Evolutionary conservation across 2,329 filamentous ascomycete species (phyloP).

Genomic region (Ophidiomyces ophidiicola): DNA sequence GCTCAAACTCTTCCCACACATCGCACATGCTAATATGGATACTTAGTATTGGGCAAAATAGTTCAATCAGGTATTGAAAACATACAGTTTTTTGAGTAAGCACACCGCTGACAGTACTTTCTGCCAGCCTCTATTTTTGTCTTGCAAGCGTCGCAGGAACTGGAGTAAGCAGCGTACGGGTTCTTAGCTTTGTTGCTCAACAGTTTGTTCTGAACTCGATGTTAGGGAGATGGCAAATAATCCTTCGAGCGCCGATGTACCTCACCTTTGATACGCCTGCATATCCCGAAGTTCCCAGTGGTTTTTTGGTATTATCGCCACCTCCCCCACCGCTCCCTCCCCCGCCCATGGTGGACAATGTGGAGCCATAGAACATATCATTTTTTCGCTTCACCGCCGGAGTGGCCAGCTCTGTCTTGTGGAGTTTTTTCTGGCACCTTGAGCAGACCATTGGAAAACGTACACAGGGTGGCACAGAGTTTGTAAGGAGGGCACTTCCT

Average conservation of each 20-base stretch:
- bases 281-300: conserved; percentile 44
- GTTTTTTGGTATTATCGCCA: conserved; percentile 29
- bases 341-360: conserved; percentile 30
- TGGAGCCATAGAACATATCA: conserved; percentile 54
- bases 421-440: conserved; percentile 51
- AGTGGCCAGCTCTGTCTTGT: conserved; percentile 49
- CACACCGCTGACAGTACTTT: conserved; percentile 50
- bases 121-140: conserved; percentile 51
- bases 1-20: conserved; percentile 47
- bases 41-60: conserved; percentile 9
- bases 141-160: conserved; percentile 50
- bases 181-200: conserved; percentile 54
- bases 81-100: conserved; percentile 50
- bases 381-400: conserved; percentile 55
- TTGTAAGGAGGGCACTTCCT: too few species aligned
- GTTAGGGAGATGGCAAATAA: background rate
- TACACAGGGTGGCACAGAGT: too few species aligned
- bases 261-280: conserved; percentile 49
- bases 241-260: background rate
- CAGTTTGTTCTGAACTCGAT: conserved; percentile 44
- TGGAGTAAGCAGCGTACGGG: conserved; percentile 52
- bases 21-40: conserved; percentile 42
- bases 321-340: conserved; percentile 23
- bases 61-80: background rate
- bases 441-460: conserved; percentile 55